These are phyloP conservation scores for Fusarium heterosporum DNA, from an alignment of 2,329 filamentous ascomycete species.

Conservation along the genomic window DNA sequence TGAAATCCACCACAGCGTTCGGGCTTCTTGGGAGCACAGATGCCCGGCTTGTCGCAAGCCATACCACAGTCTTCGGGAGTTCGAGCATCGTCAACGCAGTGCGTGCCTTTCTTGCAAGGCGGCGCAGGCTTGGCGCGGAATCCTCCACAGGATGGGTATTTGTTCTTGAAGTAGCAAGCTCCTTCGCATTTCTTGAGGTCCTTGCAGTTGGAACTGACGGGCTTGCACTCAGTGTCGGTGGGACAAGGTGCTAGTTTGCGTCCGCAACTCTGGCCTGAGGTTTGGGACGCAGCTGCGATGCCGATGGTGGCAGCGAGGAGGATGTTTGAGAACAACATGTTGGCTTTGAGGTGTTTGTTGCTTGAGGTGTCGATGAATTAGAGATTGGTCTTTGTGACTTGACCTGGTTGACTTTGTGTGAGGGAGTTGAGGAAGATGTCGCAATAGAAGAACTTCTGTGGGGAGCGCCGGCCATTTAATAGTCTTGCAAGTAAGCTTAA, in stretches of 20 bases:
- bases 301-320: slow-evolving; percentile 34
- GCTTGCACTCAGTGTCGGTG: slow-evolving; percentile 43
- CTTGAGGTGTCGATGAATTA: neutral
- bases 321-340: slow-evolving; percentile 44
- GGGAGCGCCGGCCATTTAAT: neutral
- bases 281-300: slow-evolving; percentile 27
- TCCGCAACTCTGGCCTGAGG: slow-evolving; percentile 43
- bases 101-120: slow-evolving; percentile 41
- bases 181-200: slow-evolving; percentile 48
- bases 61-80: slow-evolving; percentile 47
- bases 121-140: slow-evolving; percentile 38
- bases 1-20: slow-evolving; percentile 45
- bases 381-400: neutral
- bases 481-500: slow-evolving; percentile 15
- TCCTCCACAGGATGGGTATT: slow-evolving; percentile 52
- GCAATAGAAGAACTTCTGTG: neutral
- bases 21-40: slow-evolving; percentile 47
- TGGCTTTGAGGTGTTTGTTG: neutral
- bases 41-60: slow-evolving; percentile 52
- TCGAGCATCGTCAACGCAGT: slow-evolving; percentile 53
- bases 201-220: slow-evolving; percentile 40
- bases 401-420: neutral
- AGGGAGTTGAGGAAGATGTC: neutral
- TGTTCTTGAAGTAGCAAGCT: slow-evolving; percentile 47
- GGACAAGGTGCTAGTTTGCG: slow-evolving; percentile 48